Evolutionary conservation across 2,329 filamentous ascomycete genomes (phyloP), one percentile per base, ranked within the genome.

Genomic region (Zymoseptoria ardabiliae): DNA sequence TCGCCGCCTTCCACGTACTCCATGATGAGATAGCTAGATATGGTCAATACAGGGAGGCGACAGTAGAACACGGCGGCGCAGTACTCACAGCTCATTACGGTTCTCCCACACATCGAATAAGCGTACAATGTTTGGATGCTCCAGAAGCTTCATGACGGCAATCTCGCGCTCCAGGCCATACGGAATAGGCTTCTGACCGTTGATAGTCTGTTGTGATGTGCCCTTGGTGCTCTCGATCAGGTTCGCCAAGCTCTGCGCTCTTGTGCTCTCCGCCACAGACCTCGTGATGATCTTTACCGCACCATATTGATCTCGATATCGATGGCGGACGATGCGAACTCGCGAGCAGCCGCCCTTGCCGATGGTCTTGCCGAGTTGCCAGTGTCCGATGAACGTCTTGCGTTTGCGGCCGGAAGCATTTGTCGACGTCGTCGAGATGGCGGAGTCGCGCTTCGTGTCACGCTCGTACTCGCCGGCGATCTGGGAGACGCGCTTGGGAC

Each of bases 71-170:
- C 21, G 21, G 13, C 3, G 9, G 13, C n/a, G 41, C n/a, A 4
- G 41, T 6, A 71, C 89, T 78, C 80, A 97, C 90, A 99, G 87
- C 74, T 99, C 92, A 58, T 91, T 89, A 21, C 90, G 84, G 71
- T 97, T 97, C 76, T 99, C 94, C 93, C 93, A 99, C 28, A 99
- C 93, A 75, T 99, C 94, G 72, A 93, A 94, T 9, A 99, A 78
- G 66, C 89, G 90, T 74, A 97, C 92, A 68, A 97, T 93, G 72
- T 97, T 94, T 5, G 88, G 90, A 75, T 99, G 94, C 69, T 96
- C 88, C 61, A 97, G 90, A 59, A 97, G 82, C 76, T 97, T 97
- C 83, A 99, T 91, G 68, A 99, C 95, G 30, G 93, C 91, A 49
- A 99, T 92, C 72, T 99, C 94, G 57, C 94, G 84, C 75, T 97